Base-by-base conservation (phyloP, 805 yeast genomes). In the Kluyveromyces starmeri region DNA sequence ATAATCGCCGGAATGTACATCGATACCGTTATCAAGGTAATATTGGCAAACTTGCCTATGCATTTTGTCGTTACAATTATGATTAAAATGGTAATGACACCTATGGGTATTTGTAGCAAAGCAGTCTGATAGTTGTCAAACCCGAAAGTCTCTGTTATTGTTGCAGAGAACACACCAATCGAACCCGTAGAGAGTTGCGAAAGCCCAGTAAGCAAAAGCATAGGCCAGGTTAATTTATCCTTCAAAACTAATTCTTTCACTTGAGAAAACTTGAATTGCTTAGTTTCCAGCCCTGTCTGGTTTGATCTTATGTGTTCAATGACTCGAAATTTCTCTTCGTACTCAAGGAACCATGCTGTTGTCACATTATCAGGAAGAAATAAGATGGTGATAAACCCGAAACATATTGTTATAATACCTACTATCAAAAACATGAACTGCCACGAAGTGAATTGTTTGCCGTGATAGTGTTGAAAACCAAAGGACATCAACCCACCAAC, bases 391-490 rank as follows among this genome's bases (percentile, higher is more conserved):
- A 59, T 23, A 1, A 68, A 26, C 5, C 81, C 81, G 51, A 71
- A 72, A 2, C 55, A 28, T 3, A 71, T 53, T 3, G 81, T 75
- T 11, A 72, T 47, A 2, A 70, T 32, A 7, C 83, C 83, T 47
- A 75, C 68, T 4, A 71, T 65, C 12, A 75, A 46, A 50, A 73
- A 75, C 55, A 74, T 66, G 30, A 75, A 71, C 51, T 73, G 78
- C 81, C 81, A 75, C n/a, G 77, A 67, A 17, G 62, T 51, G 36
- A 73, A 62, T 3, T 38, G 34, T 10, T 64, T 59, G 19, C 59
- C 61, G 29, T 54, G 50, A 15, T 74, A 66, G 43, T 70, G 74
- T 45, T 71, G 75, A 49, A 75, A 75, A 0, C 67, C 76, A 53
- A 65, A 73, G 0, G 72, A 64, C 10, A 68, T 50, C 15, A 67